Evolutionary conservation across 2,329 filamentous ascomycete genomes (phyloP).

Genomic region (Elsinoe australis): DNA sequence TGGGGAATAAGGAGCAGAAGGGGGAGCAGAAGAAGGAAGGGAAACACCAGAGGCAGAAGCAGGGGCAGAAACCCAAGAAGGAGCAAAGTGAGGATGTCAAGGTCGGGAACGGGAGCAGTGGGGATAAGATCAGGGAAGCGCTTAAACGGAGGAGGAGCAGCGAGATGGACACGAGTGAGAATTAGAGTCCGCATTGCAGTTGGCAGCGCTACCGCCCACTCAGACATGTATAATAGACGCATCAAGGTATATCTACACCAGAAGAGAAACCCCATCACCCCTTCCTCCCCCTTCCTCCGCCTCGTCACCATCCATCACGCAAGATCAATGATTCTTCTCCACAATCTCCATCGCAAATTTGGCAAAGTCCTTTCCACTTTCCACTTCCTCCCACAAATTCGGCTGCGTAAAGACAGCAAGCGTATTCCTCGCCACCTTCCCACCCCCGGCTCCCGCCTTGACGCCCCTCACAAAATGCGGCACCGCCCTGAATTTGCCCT

Average conservation of each 20-base stretch:
- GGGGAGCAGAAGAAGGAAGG: not conserved
- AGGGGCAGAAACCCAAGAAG: not conserved
- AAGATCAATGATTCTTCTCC: conserved; percentile 37
- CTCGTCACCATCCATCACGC: too few species aligned
- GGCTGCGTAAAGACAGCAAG: conserved; percentile 95
- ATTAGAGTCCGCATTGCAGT: not conserved
- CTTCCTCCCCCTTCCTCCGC: not conserved
- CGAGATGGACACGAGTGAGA: not conserved
- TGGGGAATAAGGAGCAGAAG: not conserved
- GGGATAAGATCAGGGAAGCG: not conserved
- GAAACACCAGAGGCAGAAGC: not conserved
- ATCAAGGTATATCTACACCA: not conserved
- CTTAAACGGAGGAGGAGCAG: not conserved
- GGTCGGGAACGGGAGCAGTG: not conserved
- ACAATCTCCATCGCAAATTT: conserved; percentile 57
- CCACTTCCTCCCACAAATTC: conserved; percentile 73
- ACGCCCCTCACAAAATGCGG: conserved; percentile 89
- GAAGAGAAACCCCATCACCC: not conserved
- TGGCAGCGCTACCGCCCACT: not conserved
- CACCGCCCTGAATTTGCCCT: conserved; percentile 86
- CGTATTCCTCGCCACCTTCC: conserved; percentile 58
- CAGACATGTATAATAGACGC: not conserved
- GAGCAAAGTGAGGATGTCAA: not conserved
- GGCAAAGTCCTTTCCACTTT: conserved; percentile 64
- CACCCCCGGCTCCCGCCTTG: conserved; percentile 43